Base-by-base conservation (phyloP, 2,329 filamentous ascomycete species). In the Tothia fuscella region DNA sequence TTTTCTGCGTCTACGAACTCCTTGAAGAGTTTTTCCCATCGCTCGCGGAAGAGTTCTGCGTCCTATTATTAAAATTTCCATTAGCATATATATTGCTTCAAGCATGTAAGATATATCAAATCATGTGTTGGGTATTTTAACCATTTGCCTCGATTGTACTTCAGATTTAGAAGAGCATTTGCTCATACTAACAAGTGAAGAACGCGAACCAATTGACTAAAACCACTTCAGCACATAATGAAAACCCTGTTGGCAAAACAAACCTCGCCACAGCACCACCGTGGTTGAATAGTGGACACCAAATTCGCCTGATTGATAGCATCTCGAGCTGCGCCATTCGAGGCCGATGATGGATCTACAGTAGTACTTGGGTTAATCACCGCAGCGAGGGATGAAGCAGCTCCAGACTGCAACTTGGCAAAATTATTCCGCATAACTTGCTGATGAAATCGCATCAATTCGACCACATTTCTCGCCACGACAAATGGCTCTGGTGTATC, bases 221-320 rank as follows among this genome's bases (percentile, higher is more conserved):
- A n/a, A n/a, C n/a, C n/a, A n/a, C n/a, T n/a, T n/a, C n/a, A n/a
- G n/a, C n/a, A n/a, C n/a, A n/a, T n/a, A n/a, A n/a, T n/a, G n/a
- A n/a, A n/a, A n/a, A n/a, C n/a, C n/a, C n/a, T n/a, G n/a, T n/a
- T n/a, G n/a, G n/a, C n/a, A n/a, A n/a, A n/a, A n/a, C n/a, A n/a
- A n/a, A n/a, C n/a, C n/a, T 98, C 91, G 22, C 88, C 88, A 50
- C 86, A 93, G 57, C 91, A 98, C 91, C 91, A 98, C 19, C 91
- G 76, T 5, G 84, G 71, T 61, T 96, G 91, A 38, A 98, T 89
- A 43, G 56, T 49, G 39, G 51, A 54, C 31, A 59, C 6, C 53
- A 57, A 46, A 48, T 53, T 29, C 54, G 53, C 28, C 51, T 47
- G 28, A 66, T 56, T 1, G 71, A 65, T n/a, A 21, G 25, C 21